These are phyloP conservation scores for Omphalotus guepiniiformis DNA, from an alignment of 768 basidiomycete genomes.

Conservation along the genomic window DNA sequence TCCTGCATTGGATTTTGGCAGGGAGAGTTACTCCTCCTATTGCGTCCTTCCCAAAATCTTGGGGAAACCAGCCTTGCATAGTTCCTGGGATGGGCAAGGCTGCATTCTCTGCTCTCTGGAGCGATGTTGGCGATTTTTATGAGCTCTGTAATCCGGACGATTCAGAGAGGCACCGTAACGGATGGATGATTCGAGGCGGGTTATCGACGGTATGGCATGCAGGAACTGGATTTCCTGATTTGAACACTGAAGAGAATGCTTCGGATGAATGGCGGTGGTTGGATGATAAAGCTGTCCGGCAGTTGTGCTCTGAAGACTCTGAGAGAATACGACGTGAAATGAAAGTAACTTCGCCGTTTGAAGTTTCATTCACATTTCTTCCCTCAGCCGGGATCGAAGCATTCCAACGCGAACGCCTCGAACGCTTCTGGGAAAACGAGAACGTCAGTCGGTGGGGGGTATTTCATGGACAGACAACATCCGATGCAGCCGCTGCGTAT, in stretches of 20 bases:
- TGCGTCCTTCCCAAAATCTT: conserved; percentile 29
- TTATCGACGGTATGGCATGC: conserved; percentile 39
- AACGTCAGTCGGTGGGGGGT: conserved; percentile 5
- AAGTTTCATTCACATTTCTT: conserved; percentile 34
- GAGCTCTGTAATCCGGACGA: conserved; percentile 31
- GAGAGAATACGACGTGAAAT: conserved; percentile 29
- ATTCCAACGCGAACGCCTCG: conserved; percentile 31
- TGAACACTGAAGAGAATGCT: not conserved
- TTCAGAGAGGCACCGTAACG: conserved; percentile 18
- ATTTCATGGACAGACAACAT: too few species aligned
- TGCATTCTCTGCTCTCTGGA: conserved; percentile 47
- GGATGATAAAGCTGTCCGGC: conserved; percentile 28
- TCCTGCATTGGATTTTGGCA: conserved; percentile 55
- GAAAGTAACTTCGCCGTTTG: conserved; percentile 21
- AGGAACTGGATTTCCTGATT: not conserved
- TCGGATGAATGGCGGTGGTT: conserved; percentile 31
- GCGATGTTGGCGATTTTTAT: conserved; percentile 53
- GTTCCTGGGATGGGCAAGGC: conserved; percentile 34
- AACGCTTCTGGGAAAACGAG: conserved; percentile 7
- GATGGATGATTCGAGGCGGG: conserved; percentile 40
- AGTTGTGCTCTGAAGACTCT: conserved; percentile 38
- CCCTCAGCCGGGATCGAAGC: conserved; percentile 45
- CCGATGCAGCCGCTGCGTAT: conserved; percentile 16
- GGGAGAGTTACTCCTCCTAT: conserved; percentile 20
- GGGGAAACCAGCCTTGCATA: conserved; percentile 39